Conservation (phyloP, 352 stramenopile genomes). For the Phytophthora agathidicida region DNA sequence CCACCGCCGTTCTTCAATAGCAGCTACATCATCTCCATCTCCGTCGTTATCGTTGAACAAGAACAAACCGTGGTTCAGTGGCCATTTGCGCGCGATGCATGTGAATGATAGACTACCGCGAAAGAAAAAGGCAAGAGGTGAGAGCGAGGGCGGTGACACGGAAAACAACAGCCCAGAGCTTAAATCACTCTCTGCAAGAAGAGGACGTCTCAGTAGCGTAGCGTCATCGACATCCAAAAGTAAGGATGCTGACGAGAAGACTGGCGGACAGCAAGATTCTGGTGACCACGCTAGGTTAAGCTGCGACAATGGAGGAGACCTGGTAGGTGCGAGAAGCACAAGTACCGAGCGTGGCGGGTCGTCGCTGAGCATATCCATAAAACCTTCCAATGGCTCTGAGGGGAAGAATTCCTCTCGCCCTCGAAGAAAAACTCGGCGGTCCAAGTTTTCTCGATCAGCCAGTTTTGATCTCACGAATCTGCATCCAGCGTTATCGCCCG, state of each 20-base stretch:
- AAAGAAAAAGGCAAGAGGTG: slow-evolving; percentile 47
- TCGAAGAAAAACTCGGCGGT: slow-evolving; percentile 37
- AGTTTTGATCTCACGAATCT: slow-evolving; percentile 80
- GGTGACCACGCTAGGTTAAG: slow-evolving; percentile 8
- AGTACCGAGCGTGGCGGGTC: not conserved
- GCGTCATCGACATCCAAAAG: slow-evolving; percentile 23
- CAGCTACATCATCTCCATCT: slow-evolving; percentile 21
- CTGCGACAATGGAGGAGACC: slow-evolving; percentile 13
- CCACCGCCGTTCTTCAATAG: slow-evolving; percentile 33
- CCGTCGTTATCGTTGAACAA: slow-evolving; percentile 35
- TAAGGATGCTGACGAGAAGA: slow-evolving; percentile 30
- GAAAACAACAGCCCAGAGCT: slow-evolving; percentile 31
- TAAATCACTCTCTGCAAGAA: slow-evolving; percentile 12
- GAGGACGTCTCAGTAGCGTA: slow-evolving; percentile 24
- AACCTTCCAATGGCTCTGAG: not conserved
- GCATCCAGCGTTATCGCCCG: slow-evolving; percentile 24
- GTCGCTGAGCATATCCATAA: slow-evolving; percentile 7
- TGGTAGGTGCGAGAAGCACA: not conserved
- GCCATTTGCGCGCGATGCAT: slow-evolving; percentile 75
- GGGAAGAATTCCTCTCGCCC: not conserved
- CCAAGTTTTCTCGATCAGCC: slow-evolving; percentile 70
- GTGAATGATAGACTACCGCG: slow-evolving; percentile 61
- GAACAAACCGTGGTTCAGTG: slow-evolving; percentile 68
- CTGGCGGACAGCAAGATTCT: slow-evolving; percentile 9
- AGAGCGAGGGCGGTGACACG: slow-evolving; percentile 32